A percentile compares a stretch with the other conserved stretches of the same genome.
Conservation (phyloP, 768 basidiomycete species). For the Hypholoma sublateritium region DNA sequence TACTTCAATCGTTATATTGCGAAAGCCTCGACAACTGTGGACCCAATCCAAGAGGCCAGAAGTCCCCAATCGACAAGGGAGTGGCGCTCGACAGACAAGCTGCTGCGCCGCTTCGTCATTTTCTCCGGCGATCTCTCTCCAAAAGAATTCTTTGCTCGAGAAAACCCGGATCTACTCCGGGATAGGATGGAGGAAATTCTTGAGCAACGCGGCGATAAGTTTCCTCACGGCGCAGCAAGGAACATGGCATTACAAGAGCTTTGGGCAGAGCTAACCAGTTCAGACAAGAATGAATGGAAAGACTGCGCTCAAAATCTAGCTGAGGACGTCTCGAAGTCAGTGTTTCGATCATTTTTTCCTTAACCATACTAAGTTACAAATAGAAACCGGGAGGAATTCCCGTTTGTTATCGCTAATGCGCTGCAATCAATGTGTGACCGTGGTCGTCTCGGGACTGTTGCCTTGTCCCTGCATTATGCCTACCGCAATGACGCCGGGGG, state of each 20-base stretch:
- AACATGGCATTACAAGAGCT: not conserved
- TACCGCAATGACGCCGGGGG: not conserved
- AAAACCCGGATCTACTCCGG: not conserved
- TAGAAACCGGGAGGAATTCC: not conserved
- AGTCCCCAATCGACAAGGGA: not conserved
- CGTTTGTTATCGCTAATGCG: not conserved
- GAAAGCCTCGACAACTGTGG: not conserved
- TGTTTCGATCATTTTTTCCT: not conserved
- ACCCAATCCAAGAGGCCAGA: not conserved
- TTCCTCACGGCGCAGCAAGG: not conserved
- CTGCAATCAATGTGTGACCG: not conserved
- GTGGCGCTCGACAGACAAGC: not conserved
- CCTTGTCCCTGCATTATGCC: not conserved
- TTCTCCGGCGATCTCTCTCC: not conserved
- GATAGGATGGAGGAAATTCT: not conserved
- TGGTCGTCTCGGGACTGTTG: not conserved
- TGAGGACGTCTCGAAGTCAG: not conserved
- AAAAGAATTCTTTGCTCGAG: not conserved
- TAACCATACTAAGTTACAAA: not conserved
- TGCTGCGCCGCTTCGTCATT: not conserved
- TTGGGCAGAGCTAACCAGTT: not conserved
- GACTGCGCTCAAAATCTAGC: not conserved
- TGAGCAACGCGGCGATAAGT: not conserved
- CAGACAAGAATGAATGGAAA: not conserved
- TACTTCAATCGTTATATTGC: not conserved